phyloP scores from a whole-genome alignment of 2,329 filamentous ascomycete genomes.

The Alternaria brassicae region DNA sequence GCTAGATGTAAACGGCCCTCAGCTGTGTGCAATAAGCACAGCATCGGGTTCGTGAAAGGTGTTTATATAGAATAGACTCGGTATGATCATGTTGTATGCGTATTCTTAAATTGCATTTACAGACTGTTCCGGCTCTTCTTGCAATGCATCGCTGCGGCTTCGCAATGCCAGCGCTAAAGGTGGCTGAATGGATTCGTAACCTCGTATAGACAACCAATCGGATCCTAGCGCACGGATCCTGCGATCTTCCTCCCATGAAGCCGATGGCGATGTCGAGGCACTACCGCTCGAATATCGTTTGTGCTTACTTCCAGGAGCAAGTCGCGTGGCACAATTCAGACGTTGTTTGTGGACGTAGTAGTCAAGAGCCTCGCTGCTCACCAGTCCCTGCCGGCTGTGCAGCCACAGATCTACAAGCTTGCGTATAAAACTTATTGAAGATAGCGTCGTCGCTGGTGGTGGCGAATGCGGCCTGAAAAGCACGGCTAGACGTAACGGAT shows the following conservation, averaged over 20 bases:
- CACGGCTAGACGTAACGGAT: background rate
- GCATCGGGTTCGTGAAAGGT: background rate
- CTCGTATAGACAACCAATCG: conserved; percentile 9
- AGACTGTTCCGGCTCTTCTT: background rate
- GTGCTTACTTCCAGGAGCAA: background rate
- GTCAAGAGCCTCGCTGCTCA: background rate
- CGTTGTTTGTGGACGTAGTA: background rate
- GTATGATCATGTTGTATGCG: background rate
- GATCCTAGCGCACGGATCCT: background rate
- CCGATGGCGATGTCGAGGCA: background rate
- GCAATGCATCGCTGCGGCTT: background rate
- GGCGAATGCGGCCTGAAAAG: background rate
- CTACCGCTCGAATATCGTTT: background rate
- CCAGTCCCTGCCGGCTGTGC: background rate
- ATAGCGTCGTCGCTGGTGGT: background rate
- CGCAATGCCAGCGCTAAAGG: conserved; percentile 3
- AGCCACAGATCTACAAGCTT: background rate
- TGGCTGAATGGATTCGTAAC: conserved; percentile 9
- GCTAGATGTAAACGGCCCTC: background rate
- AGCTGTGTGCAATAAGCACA: background rate
- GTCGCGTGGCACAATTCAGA: background rate
- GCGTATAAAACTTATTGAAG: background rate
- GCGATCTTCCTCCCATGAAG: background rate
- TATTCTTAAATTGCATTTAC: background rate
- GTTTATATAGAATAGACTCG: background rate